A percentile compares a stretch with the other conserved stretches of the same genome.
Evolutionary conservation across 2,329 filamentous ascomycete genomes (phyloP).

Genomic region (Pyrenophora seminiperda): DNA sequence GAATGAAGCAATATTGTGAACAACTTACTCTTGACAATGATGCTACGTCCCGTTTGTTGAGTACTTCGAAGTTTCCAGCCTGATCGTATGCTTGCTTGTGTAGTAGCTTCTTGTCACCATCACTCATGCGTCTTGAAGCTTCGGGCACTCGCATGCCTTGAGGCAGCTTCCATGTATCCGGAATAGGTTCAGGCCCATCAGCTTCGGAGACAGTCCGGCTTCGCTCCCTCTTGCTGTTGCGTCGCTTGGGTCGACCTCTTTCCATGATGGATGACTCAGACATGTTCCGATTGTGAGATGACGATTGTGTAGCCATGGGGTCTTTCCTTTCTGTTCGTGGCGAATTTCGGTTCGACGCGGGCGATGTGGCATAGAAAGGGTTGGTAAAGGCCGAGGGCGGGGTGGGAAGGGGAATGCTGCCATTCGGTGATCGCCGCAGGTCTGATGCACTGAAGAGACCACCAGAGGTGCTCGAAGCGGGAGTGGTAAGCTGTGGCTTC

Average conservation of each 20-base stretch:
- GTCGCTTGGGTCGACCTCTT: constrained; percentile 44
- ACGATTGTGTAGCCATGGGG: constrained; percentile 26
- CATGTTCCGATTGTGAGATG: constrained; percentile 42
- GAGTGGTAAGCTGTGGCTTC: constrained; percentile 39
- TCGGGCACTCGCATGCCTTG: constrained; percentile 45
- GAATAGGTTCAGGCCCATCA: constrained; percentile 29
- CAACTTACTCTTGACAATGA: constrained; percentile 64
- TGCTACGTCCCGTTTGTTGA: constrained; percentile 47
- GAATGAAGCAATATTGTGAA: background rate
- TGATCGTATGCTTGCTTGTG: constrained; percentile 49
- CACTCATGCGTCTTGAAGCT: constrained; percentile 41
- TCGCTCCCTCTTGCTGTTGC: constrained; percentile 39
- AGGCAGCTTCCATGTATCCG: constrained; percentile 46
- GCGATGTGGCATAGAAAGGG: constrained; percentile 40
- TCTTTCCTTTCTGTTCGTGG: constrained; percentile 42
- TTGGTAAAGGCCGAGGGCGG: constrained; percentile 42
- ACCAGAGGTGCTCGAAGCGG: constrained; percentile 33
- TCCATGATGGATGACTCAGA: constrained; percentile 49
- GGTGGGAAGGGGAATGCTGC: constrained; percentile 31
- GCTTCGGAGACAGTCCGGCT: constrained; percentile 44
- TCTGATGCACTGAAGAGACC: constrained; percentile 38
- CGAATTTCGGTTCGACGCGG: constrained; percentile 37
- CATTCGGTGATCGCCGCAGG: constrained; percentile 40
- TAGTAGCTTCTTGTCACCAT: constrained; percentile 44
- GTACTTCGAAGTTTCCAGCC: constrained; percentile 49